These are phyloP conservation scores for Carex kokanica DNA, from an alignment of 176 grass and related monocot genomes.

Conservation along the genomic window DNA sequence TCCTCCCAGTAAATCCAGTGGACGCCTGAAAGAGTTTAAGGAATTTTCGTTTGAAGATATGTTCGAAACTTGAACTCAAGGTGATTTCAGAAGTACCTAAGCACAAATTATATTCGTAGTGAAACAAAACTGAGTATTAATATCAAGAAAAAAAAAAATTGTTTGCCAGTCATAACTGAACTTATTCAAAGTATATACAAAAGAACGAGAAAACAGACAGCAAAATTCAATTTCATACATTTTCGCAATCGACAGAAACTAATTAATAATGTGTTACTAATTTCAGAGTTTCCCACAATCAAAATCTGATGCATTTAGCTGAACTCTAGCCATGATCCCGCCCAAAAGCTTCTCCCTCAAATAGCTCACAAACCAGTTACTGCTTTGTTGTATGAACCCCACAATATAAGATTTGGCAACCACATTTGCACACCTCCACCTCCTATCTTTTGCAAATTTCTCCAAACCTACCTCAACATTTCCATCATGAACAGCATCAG, in stretches of 20 bases:
- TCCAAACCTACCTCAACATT: conserved; percentile 36
- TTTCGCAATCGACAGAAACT: no score
- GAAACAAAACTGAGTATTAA: no score
- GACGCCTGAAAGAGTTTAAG: not conserved
- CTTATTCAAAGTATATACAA: no score
- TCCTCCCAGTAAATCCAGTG: not conserved
- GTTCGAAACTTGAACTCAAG: not conserved
- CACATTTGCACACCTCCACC: conserved; percentile 53
- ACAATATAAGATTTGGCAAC: conserved; percentile 21
- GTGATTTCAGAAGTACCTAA: no score
- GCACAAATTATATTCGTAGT: no score
- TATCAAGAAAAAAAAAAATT: no score
- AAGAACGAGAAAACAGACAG: no score
- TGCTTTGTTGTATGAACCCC: conserved; percentile 44
- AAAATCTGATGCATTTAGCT: conserved; percentile 30
- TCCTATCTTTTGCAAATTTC: conserved; percentile 41
- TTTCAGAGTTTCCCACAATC: conserved; percentile 44
- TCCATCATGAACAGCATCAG: conserved; percentile 30
- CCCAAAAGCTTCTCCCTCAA: conserved; percentile 44
- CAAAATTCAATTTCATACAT: no score
- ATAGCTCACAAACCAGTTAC: conserved; percentile 25
- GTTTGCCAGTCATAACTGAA: no score
- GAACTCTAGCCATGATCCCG: not conserved
- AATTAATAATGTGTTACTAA: not conserved
- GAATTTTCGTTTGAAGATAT: not conserved